phyloP scores from a whole-genome alignment of 2,329 filamentous ascomycete species.

The Domatiomyces globalis region DNA sequence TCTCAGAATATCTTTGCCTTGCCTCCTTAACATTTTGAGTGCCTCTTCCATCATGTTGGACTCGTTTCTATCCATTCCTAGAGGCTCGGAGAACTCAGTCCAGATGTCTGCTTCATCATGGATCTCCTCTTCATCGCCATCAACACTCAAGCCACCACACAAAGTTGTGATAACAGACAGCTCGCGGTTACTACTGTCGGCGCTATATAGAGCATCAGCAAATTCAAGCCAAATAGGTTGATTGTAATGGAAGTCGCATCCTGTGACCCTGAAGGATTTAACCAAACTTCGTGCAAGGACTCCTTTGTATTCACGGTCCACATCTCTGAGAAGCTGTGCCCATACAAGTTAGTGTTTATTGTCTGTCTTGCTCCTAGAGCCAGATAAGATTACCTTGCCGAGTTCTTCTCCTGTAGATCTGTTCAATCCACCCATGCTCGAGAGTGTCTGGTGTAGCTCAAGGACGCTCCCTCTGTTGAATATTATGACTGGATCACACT shows the following conservation, averaged over 20 bases:
- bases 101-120: neutral
- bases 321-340: constrained; percentile 2
- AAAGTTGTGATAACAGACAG: neutral
- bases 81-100: neutral
- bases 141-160: neutral
- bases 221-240: constrained; percentile 1
- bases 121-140: neutral
- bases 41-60: neutral
- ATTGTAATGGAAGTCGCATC: neutral
- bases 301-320: constrained; percentile 1
- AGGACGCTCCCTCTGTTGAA: constrained; percentile 1
- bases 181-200: neutral
- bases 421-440: neutral
- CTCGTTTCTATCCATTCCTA: too few relatives aligned
- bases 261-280: constrained; percentile 1
- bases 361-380: neutral
- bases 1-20: neutral
- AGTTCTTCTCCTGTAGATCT: constrained; percentile 2
- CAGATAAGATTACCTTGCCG: constrained; percentile 1
- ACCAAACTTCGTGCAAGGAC: constrained; percentile 5
- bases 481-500: constrained; percentile 1
- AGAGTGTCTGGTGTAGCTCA: neutral
- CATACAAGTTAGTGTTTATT: neutral
- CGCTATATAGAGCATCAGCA: constrained; percentile 1
- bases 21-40: neutral